Evolutionary conservation across 768 basidiomycete species (phyloP).

Genomic region (Boletus patriciae): DNA sequence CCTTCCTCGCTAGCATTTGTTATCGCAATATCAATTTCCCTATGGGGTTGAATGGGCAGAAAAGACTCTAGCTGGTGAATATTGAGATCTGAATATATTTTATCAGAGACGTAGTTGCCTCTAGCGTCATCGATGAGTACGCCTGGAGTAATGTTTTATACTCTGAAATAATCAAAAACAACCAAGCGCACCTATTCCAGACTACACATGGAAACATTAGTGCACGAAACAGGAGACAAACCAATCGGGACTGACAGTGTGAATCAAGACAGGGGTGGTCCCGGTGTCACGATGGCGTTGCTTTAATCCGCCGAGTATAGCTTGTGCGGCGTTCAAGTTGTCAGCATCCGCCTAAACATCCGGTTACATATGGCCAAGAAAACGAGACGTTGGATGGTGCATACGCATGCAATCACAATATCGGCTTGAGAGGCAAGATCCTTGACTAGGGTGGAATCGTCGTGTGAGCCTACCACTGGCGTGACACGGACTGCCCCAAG

Average conservation of each 20-base stretch:
- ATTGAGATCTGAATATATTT: slow-evolving; percentile 52
- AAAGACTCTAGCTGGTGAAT: slow-evolving; percentile 44
- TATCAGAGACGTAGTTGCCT: slow-evolving; percentile 40
- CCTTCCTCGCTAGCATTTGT: slow-evolving; percentile 51
- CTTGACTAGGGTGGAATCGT: slow-evolving; percentile 41
- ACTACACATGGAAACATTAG: slow-evolving; percentile 34
- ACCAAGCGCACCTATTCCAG: slow-evolving; percentile 43
- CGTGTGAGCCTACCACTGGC: slow-evolving; percentile 41
- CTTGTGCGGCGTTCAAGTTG: slow-evolving; percentile 41
- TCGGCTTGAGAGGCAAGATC: slow-evolving; percentile 44
- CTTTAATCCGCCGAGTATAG: slow-evolving; percentile 51
- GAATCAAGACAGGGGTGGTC: slow-evolving; percentile 49
- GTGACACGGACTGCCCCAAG: slow-evolving; percentile 13
- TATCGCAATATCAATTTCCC: slow-evolving; percentile 48
- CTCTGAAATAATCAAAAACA: not conserved
- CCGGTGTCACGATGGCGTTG: slow-evolving; percentile 42
- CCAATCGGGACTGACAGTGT: slow-evolving; percentile 47
- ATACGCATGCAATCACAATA: slow-evolving; percentile 41
- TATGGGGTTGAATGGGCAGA: slow-evolving; percentile 46
- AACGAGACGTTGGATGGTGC: not conserved
- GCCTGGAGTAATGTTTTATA: slow-evolving; percentile 1
- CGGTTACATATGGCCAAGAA: not conserved
- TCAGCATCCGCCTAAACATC: slow-evolving; percentile 42
- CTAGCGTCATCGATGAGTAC: slow-evolving; percentile 32
- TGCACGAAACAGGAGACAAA: not conserved